Conservation (phyloP, 495 filamentous ascomycete species). For the Hypoxylon fragiforme region DNA sequence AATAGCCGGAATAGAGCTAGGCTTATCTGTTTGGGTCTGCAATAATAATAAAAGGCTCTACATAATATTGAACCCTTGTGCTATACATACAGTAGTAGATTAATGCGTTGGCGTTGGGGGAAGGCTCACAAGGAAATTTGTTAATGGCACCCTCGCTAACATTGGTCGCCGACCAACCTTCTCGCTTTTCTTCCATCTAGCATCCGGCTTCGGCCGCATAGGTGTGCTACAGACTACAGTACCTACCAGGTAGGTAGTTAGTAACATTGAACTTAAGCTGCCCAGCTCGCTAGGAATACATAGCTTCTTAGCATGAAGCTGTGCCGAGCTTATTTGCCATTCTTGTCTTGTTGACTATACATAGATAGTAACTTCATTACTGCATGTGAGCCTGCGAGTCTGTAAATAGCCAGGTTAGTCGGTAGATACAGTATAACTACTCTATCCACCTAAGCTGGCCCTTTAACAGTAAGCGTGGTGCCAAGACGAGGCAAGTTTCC, state of each 20-base stretch:
- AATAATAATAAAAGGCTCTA: slow-evolving; percentile 32
- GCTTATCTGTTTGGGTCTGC: slow-evolving; percentile 16
- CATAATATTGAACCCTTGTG: slow-evolving; percentile 33
- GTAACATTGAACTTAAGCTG: slow-evolving; percentile 16
- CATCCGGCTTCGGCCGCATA: slow-evolving; percentile 28
- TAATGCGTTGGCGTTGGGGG: slow-evolving; percentile 22
- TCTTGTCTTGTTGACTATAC: too few species aligned
- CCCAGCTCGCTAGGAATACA: too few species aligned
- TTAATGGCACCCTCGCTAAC: slow-evolving; percentile 34
- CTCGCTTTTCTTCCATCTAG: slow-evolving; percentile 13
- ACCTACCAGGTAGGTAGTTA: neutral
- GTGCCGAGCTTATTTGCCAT: too few species aligned
- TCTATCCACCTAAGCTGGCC: slow-evolving; percentile 4
- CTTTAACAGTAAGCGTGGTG: slow-evolving; percentile 36
- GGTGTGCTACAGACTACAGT: slow-evolving; percentile 10
- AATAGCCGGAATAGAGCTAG: slow-evolving; percentile 34
- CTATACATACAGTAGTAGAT: too few species aligned
- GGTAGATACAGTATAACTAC: neutral
- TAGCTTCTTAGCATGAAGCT: too few species aligned
- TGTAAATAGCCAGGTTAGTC: neutral
- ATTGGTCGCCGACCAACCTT: slow-evolving; percentile 33
- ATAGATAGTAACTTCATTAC: too few species aligned
- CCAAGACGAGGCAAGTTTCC: slow-evolving; percentile 33
- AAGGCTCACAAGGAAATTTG: slow-evolving; percentile 25
- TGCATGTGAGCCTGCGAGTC: too few species aligned